Evolutionary conservation across 495 filamentous ascomycete species (phyloP).

Genomic region (Penicillium simplicissimum): DNA sequence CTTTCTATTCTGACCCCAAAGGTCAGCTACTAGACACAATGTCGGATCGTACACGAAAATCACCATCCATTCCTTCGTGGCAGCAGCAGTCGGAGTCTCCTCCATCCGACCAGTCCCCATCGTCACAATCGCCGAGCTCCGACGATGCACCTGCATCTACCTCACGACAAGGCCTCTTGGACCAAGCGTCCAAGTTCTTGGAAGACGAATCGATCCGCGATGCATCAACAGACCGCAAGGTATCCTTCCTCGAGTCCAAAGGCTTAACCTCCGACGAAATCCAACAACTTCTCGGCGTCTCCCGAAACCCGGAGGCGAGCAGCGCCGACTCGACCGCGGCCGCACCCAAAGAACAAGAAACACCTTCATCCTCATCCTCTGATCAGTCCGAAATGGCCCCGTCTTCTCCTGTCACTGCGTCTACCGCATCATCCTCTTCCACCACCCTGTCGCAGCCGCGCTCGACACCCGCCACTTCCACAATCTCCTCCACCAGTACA

Average conservation of each 20-base stretch:
- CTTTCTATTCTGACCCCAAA: background rate
- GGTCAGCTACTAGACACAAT: constrained; percentile 26
- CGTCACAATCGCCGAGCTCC: constrained; percentile 35
- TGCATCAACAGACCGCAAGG: constrained; percentile 69
- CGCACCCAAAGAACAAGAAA: constrained; percentile 21
- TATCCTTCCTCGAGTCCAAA: constrained; percentile 77
- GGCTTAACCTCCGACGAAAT: constrained; percentile 70
- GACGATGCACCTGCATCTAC: constrained; percentile 34
- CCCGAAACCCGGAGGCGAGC: constrained; percentile 39
- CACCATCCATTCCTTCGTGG: constrained; percentile 50
- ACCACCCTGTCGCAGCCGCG: constrained; percentile 22
- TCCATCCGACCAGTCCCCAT: constrained; percentile 22
- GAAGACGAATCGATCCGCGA: constrained; percentile 72
- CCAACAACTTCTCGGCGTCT: constrained; percentile 59
- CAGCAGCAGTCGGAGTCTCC: constrained; percentile 33
- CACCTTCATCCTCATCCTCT: constrained; percentile 17
- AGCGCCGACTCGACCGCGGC: constrained; percentile 25
- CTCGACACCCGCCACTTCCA: constrained; percentile 15
- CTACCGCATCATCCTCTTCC: constrained; percentile 9
- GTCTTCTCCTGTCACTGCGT: constrained; percentile 14
- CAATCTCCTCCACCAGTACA: constrained; percentile 30
- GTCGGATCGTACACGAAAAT: constrained; percentile 38
- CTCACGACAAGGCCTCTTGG: constrained; percentile 52
- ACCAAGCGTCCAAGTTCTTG: constrained; percentile 78
- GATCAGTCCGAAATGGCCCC: constrained; percentile 18